Conservation (phyloP, 1,284 basidiomycete genomes). For the Uromyces viciae-fabae region DNA sequence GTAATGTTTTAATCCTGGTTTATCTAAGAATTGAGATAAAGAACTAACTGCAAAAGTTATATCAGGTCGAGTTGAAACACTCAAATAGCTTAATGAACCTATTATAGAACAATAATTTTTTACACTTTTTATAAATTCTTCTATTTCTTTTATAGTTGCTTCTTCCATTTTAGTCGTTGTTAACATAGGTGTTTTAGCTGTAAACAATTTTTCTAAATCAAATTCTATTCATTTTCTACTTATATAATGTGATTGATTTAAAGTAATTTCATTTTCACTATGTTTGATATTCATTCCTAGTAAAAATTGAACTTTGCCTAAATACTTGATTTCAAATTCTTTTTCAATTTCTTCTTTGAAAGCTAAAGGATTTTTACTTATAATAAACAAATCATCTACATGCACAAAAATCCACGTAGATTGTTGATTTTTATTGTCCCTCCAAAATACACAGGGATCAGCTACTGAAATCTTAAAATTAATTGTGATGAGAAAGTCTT, state of each 20-base stretch:
- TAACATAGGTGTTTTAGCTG: background rate
- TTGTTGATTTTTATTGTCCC: background rate
- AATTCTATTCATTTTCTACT: background rate
- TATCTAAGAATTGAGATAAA: background rate
- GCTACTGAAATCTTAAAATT: background rate
- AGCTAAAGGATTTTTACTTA: background rate
- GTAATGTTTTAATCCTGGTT: background rate
- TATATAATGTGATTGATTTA: background rate
- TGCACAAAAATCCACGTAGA: background rate
- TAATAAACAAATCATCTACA: background rate
- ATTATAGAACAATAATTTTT: background rate
- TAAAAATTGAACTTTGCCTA: background rate
- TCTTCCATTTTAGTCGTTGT: background rate
- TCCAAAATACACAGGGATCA: background rate
- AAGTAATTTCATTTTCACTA: background rate
- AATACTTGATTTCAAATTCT: background rate
- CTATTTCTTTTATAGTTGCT: background rate
- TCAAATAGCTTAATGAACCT: background rate
- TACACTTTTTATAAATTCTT: background rate
- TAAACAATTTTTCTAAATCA: background rate
- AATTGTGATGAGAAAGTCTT: background rate
- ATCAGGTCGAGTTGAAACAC: background rate
- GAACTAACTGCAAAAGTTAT: background rate
- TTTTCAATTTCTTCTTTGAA: background rate
- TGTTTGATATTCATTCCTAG: background rate